Conservation (phyloP, 495 filamentous ascomycete species). For the Aspergillus steynii region DNA sequence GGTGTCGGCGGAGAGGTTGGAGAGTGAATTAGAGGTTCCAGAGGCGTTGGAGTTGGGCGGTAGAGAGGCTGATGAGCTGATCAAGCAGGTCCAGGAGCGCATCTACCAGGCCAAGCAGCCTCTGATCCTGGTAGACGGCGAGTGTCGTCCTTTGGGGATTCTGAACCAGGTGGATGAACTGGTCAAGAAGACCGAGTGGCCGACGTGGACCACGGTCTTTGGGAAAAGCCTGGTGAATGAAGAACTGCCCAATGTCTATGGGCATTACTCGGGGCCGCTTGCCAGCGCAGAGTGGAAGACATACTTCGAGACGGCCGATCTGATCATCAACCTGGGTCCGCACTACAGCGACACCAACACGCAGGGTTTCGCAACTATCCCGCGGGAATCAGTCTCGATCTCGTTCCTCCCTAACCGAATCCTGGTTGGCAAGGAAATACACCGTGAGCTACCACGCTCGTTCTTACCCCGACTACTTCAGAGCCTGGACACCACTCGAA, state of each 20-base stretch:
- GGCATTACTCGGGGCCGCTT: conserved; percentile 33
- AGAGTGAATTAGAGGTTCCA: conserved; percentile 1
- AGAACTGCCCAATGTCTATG: conserved; percentile 33
- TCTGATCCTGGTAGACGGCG: conserved; percentile 39
- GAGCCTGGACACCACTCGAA: conserved; percentile 22
- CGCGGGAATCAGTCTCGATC: conserved; percentile 28
- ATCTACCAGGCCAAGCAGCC: conserved; percentile 36
- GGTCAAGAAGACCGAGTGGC: conserved; percentile 29
- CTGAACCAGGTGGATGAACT: conserved; percentile 30
- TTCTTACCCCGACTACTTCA: conserved; percentile 24
- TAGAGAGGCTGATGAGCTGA: neutral
- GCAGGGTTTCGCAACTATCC: conserved; percentile 30
- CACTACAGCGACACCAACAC: conserved; percentile 42
- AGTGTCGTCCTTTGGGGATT: conserved; percentile 27
- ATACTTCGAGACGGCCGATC: conserved; percentile 34
- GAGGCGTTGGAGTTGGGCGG: neutral
- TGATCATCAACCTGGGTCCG: conserved; percentile 35
- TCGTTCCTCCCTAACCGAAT: conserved; percentile 29
- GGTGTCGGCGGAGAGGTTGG: conserved; percentile 27
- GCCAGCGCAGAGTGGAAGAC: conserved; percentile 22
- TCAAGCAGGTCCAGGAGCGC: conserved; percentile 26
- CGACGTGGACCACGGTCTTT: conserved; percentile 34
- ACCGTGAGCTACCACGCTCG: conserved; percentile 24
- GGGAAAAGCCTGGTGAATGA: conserved; percentile 44
- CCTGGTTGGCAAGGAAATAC: conserved; percentile 29